Evolutionary conservation across 345 rosid genomes (phyloP), one percentile per base, ranked within the genome.

Genomic region (Leavenworthia alabamica): DNA sequence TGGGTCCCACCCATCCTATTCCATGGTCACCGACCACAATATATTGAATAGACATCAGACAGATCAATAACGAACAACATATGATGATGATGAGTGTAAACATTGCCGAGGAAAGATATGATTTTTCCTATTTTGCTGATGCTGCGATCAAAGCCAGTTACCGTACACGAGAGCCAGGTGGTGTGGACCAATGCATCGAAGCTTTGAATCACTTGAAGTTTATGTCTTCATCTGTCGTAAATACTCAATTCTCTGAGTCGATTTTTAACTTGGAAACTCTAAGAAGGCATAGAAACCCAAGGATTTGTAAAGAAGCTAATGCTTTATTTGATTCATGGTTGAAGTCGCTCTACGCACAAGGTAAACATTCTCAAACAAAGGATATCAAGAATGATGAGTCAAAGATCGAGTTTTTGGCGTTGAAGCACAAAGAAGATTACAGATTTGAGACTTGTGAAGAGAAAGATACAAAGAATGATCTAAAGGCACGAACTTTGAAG

Each of bases 321-420:
- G 27, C 26, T 22, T 47, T 67, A 58, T 39, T 67, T 57, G 3
- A 22, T 40, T 67, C 64, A 12, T 67, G 56, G 71, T 14, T 14
- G 13, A 67, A 4, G 7, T 37, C 35, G 1, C 47, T 67, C 17
- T 37, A 56, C 42, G 9, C 58, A 3, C 35, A 48, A 6, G 49
- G 64, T 36, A 17, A 4, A 57, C 33, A 46, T 48, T 1, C 2
- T 36, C 15, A n/a, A n/a, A 36, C 15, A 36, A 1, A 36, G 7
- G n/a, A 5, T 15, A 7, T n/a, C n/a, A n/a, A 36, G 41, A 36
- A 36, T 5, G 8, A 36, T 5, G 8, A 36, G 41, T 7, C 16
- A 36, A 36, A 36, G 41, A 36, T n/a, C 16, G 8, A 36, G 15
- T 36, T 7, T 36, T 36, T 36, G 41, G 15, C 3, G 7, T 36